These are phyloP conservation scores for Nemania sp. DNA, from an alignment of 2,329 filamentous ascomycete genomes.

Conservation along the genomic window DNA sequence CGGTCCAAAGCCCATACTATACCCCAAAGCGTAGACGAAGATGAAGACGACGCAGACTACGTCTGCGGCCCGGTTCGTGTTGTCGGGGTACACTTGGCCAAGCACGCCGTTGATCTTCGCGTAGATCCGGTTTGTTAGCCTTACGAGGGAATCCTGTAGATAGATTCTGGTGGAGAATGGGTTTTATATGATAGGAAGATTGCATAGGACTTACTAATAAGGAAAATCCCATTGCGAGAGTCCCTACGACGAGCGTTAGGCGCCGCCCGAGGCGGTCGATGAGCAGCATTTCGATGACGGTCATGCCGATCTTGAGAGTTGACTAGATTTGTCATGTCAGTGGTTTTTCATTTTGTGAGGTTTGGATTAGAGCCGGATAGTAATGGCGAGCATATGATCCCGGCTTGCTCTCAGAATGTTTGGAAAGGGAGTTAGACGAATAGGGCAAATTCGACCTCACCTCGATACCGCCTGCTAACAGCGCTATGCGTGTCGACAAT, in stretches of 20 bases:
- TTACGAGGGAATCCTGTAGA: not conserved
- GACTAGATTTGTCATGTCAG: constrained; percentile 37
- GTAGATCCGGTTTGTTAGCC: not conserved
- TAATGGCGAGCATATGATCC: not conserved
- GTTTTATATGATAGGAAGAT: not conserved
- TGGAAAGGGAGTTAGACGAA: not conserved
- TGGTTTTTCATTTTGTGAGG: not conserved
- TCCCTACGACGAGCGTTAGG: constrained; percentile 52
- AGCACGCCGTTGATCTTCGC: constrained; percentile 55
- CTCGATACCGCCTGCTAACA: constrained; percentile 59
- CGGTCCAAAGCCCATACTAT: constrained; percentile 60
- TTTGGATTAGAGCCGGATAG: too few relatives aligned
- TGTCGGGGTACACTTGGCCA: constrained; percentile 54
- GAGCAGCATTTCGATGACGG: constrained; percentile 58
- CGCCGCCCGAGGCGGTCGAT: constrained; percentile 57
- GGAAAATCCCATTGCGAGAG: constrained; percentile 55
- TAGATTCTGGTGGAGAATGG: not conserved
- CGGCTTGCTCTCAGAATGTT: too few relatives aligned
- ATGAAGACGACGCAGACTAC: constrained; percentile 58
- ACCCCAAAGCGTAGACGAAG: constrained; percentile 61
- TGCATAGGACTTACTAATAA: constrained; percentile 56
- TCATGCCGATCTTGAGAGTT: constrained; percentile 60
- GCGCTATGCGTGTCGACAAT: constrained; percentile 49
- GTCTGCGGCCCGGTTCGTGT: constrained; percentile 52
- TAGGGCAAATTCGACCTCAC: not conserved